Evolutionary conservation across 208 protist genomes (phyloP).

Genomic region (Naegleria gruberi): DNA sequence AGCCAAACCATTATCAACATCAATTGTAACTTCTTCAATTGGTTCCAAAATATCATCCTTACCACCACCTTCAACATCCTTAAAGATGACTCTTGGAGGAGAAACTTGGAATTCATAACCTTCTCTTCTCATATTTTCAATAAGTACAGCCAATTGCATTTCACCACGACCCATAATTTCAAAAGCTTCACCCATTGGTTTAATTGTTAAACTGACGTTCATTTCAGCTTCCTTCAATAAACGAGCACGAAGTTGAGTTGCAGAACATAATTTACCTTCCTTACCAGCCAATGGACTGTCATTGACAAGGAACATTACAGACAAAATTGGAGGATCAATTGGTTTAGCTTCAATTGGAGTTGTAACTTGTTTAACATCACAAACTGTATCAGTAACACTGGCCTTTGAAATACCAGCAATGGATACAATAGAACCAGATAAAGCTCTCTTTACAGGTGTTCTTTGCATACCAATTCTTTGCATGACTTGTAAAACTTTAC

Average conservation of each 20-base stretch:
- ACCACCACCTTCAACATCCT: slow-evolving; percentile 53
- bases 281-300: slow-evolving; percentile 72
- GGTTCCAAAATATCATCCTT: slow-evolving; percentile 50
- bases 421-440: slow-evolving; percentile 50
- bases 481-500: background rate
- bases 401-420: slow-evolving; percentile 44
- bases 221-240: slow-evolving; percentile 77
- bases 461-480: slow-evolving; percentile 34
- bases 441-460: slow-evolving; percentile 32
- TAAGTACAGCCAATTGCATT: slow-evolving; percentile 91
- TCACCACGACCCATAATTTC: slow-evolving; percentile 82
- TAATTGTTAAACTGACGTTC: slow-evolving; percentile 78
- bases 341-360: slow-evolving; percentile 46
- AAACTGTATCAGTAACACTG: slow-evolving; percentile 51
- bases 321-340: slow-evolving; percentile 87
- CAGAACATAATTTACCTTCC: slow-evolving; percentile 63
- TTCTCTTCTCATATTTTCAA: slow-evolving; percentile 93
- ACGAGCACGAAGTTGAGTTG: slow-evolving; percentile 63
- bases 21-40: slow-evolving; percentile 56
- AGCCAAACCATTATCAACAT: slow-evolving; percentile 45
- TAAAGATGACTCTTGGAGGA: slow-evolving; percentile 77
- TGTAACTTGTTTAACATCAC: slow-evolving; percentile 19
- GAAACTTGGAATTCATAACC: slow-evolving; percentile 90
- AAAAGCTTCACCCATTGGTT: slow-evolving; percentile 53
- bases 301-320: slow-evolving; percentile 75